Percentiles rank a stretch among this genome's conserved stretches.
These are phyloP conservation scores for Urochloa ruziziensis DNA, from an alignment of 176 grass and related monocot species.

Conservation along the genomic window DNA sequence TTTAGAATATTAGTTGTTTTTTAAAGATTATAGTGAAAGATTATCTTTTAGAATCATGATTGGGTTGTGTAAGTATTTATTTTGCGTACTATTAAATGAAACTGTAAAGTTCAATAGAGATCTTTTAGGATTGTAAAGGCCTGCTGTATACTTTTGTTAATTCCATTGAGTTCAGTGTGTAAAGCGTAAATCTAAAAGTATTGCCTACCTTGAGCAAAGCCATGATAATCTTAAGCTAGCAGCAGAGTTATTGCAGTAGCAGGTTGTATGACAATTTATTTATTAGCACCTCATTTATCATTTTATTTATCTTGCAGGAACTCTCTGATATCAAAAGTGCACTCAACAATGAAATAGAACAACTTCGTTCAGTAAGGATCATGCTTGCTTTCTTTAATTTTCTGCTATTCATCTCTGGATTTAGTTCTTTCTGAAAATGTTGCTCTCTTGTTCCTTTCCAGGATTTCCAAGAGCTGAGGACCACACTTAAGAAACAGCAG, in stretches of 20 bases:
- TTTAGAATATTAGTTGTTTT: background rate
- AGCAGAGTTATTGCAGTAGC: background rate
- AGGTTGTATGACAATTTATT: slow-evolving; percentile 18
- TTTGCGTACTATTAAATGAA: background rate
- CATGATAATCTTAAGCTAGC: background rate
- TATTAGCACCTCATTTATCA: slow-evolving; percentile 18
- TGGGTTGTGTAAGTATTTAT: background rate
- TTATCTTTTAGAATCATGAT: background rate
- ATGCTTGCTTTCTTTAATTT: background rate
- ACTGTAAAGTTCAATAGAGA: background rate
- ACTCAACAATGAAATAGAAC: slow-evolving; percentile 74
- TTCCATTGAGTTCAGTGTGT: background rate
- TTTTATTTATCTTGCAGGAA: slow-evolving; percentile 59
- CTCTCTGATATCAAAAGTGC: slow-evolving; percentile 79
- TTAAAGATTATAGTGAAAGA: background rate
- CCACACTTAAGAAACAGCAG: slow-evolving; percentile 92
- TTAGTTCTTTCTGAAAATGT: slow-evolving; percentile 17
- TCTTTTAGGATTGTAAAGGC: background rate
- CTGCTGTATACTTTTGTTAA: background rate
- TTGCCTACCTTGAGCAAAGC: background rate
- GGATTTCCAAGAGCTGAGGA: slow-evolving; percentile 94
- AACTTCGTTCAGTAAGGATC: slow-evolving; percentile 72
- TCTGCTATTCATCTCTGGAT: background rate
- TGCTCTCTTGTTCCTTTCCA: slow-evolving; percentile 32
- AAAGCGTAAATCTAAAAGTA: background rate